Evolutionary conservation across 768 basidiomycete species (phyloP).

Genomic region (Podaxis sp.): DNA sequence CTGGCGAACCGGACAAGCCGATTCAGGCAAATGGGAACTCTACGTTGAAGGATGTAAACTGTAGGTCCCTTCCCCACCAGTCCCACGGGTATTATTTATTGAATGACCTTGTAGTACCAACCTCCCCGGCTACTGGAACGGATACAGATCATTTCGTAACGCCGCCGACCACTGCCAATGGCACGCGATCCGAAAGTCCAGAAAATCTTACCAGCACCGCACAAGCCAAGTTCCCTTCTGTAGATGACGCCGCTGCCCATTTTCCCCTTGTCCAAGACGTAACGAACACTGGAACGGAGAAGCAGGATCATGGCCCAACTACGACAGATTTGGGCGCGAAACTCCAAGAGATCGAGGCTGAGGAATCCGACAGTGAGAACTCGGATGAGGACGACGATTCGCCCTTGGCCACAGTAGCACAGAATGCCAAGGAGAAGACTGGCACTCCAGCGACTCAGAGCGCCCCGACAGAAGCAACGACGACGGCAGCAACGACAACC

Average conservation of each 20-base stretch:
- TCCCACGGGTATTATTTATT: neutral
- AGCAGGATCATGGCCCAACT: neutral
- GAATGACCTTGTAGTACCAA: neutral
- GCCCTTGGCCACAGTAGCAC: conserved; percentile 30
- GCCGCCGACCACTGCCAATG: conserved; percentile 42
- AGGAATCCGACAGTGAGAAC: conserved; percentile 45
- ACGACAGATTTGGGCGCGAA: conserved; percentile 22
- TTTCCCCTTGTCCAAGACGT: conserved; percentile 35
- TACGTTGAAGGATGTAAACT: neutral
- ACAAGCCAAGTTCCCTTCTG: conserved; percentile 22
- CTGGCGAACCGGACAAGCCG: conserved; percentile 5
- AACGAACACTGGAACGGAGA: conserved; percentile 14
- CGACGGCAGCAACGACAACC: conserved; percentile 5
- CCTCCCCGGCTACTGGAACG: conserved; percentile 26
- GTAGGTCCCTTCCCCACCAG: neutral
- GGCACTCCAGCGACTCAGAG: conserved; percentile 12
- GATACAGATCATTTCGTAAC: conserved; percentile 58
- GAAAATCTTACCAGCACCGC: conserved; percentile 11
- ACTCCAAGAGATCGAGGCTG: conserved; percentile 52
- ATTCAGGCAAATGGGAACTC: neutral
- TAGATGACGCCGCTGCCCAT: conserved; percentile 32
- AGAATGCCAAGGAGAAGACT: conserved; percentile 2
- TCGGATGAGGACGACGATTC: conserved; percentile 32
- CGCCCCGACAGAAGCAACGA: conserved; percentile 13
- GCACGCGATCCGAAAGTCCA: conserved; percentile 13